Percentiles rank a stretch among this genome's conserved stretches.
Evolutionary conservation across 768 basidiomycete species (phyloP).

Genomic region (Agrocybe praecox): DNA sequence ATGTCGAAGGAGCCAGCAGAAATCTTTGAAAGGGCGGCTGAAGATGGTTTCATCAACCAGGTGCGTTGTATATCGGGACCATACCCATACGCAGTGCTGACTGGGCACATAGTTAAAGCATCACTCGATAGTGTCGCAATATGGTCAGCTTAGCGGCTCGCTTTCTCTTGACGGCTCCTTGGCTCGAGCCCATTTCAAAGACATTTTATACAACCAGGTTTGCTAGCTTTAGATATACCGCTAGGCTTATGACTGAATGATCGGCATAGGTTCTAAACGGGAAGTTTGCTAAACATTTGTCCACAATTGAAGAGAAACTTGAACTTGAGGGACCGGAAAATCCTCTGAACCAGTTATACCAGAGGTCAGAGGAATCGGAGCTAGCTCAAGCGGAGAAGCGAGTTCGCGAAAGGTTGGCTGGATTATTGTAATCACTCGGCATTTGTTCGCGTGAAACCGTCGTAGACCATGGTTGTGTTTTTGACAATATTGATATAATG

Average conservation of each 20-base stretch:
- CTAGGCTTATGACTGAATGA: neutral
- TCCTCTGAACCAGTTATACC: slow-evolving; percentile 58
- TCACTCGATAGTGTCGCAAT: slow-evolving; percentile 65
- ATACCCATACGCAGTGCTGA: neutral
- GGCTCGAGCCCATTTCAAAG: slow-evolving; percentile 53
- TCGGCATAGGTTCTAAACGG: slow-evolving; percentile 53
- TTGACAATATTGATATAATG: neutral
- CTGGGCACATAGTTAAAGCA: slow-evolving; percentile 49
- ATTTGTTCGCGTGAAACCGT: too few species aligned
- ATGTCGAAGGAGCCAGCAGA: slow-evolving; percentile 75
- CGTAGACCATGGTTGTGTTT: neutral
- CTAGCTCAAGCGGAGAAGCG: slow-evolving; percentile 62
- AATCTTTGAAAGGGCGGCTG: slow-evolving; percentile 68
- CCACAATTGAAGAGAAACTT: slow-evolving; percentile 54
- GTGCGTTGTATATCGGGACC: slow-evolving; percentile 22
- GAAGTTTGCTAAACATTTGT: slow-evolving; percentile 58
- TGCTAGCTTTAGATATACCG: slow-evolving; percentile 1
- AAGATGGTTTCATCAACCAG: slow-evolving; percentile 65
- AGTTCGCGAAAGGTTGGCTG: slow-evolving; percentile 51
- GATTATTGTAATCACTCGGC: slow-evolving; percentile 25
- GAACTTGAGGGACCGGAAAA: slow-evolving; percentile 58
- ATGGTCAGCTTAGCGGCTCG: slow-evolving; percentile 60
- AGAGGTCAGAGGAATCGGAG: slow-evolving; percentile 49
- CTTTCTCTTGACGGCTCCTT: slow-evolving; percentile 54
- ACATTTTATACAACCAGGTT: slow-evolving; percentile 61